These are phyloP conservation scores for Bidens hawaiensis DNA, from an alignment of 140 eudicot genomes.

Conservation along the genomic window DNA sequence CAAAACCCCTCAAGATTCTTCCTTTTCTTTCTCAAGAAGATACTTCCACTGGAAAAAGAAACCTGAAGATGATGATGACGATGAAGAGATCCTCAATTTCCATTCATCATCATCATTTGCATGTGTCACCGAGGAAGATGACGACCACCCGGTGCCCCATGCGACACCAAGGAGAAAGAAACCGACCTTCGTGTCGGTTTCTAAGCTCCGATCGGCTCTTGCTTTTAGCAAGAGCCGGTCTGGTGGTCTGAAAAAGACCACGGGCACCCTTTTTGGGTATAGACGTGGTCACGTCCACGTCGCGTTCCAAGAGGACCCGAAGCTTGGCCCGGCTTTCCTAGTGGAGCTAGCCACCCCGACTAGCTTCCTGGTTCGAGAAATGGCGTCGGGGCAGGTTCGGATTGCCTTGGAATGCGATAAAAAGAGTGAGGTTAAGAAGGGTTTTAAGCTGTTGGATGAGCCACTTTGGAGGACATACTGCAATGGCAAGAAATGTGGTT, in stretches of 20 bases:
- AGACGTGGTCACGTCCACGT: constrained; percentile 66
- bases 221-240: constrained; percentile 35
- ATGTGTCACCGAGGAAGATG: constrained; percentile 28
- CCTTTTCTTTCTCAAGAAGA: constrained; percentile 90
- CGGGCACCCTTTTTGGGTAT: constrained; percentile 65
- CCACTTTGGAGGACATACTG: constrained; percentile 90
- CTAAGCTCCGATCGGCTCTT: constrained; percentile 60
- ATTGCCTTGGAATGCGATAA: constrained; percentile 82
- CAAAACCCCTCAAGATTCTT: constrained; percentile 67
- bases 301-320: constrained; percentile 59
- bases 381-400: constrained; percentile 72
- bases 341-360: constrained; percentile 71
- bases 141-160: constrained; percentile 29
- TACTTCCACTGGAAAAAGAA: constrained; percentile 72
- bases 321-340: constrained; percentile 43
- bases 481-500: constrained; percentile 93
- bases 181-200: constrained; percentile 30
- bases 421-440: constrained; percentile 41
- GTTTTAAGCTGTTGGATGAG: constrained; percentile 67
- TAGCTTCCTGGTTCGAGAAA: constrained; percentile 52
- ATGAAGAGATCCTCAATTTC: constrained; percentile 49
- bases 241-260: constrained; percentile 34
- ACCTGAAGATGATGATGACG: constrained; percentile 44
- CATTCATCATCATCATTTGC: constrained; percentile 43
- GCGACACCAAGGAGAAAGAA: constrained; percentile 39